phyloP scores from a whole-genome alignment of 805 yeast species.

The Zygosaccharomyces siamensis region DNA sequence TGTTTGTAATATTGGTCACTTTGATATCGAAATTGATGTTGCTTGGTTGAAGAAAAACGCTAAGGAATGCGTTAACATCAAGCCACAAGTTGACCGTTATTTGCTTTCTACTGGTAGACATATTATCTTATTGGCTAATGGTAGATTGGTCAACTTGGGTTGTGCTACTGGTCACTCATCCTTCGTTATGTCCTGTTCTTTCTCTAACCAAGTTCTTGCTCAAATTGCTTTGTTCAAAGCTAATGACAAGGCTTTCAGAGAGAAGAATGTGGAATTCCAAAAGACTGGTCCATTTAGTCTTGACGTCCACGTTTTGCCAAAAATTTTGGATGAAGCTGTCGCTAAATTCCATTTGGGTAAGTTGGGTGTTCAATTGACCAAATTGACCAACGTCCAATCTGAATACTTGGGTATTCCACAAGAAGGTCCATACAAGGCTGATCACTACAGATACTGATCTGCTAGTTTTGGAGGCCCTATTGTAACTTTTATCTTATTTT shows the following conservation, averaged over 20 bases:
- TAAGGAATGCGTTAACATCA: constrained; percentile 88
- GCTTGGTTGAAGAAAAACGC: constrained; percentile 98
- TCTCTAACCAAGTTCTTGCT: constrained; percentile 98
- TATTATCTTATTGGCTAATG: constrained; percentile 94
- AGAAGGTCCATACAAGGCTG: constrained; percentile 97
- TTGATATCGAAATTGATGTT: constrained; percentile 97
- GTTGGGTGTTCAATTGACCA: constrained; percentile 83
- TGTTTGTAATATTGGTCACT: constrained; percentile 99
- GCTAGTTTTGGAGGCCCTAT: not conserved
- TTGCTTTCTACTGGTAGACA: constrained; percentile 85
- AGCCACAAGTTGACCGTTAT: constrained; percentile 99
- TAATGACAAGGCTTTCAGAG: constrained; percentile 72
- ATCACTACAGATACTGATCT: constrained; percentile 89
- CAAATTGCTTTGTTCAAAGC: constrained; percentile 97
- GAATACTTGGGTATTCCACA: constrained; percentile 89
- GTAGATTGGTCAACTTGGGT: constrained; percentile 98
- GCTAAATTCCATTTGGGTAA: constrained; percentile 95
- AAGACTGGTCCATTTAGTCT: constrained; percentile 85
- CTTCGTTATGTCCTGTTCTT: constrained; percentile 98
- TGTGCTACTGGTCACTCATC: constrained; percentile 99
- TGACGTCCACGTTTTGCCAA: constrained; percentile 96
- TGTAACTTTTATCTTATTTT: constrained; percentile 2
- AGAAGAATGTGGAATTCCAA: constrained; percentile 80
- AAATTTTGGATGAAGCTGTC: constrained; percentile 97
- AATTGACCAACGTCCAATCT: constrained; percentile 73